phyloP scores from a whole-genome alignment of 371 early-diverging fungal genomes.

The Rhizomucor miehei region DNA sequence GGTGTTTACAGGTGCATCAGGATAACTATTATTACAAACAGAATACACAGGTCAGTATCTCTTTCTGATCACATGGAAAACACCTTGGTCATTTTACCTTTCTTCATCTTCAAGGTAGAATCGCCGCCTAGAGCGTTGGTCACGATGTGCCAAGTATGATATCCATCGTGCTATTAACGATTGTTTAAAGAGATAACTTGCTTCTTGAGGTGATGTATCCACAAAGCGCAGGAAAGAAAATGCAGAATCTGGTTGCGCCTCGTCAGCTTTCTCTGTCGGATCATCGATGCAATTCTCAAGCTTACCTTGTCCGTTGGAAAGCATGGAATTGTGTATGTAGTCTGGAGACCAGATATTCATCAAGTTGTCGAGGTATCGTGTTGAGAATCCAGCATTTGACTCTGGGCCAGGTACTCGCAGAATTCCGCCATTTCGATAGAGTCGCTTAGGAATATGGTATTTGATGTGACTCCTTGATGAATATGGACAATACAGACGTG shows the following conservation, averaged over 20 bases:
- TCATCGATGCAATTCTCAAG: neutral
- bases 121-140: slow-evolving; percentile 36
- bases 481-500: slow-evolving; percentile 56
- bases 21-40: slow-evolving; percentile 18
- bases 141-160: slow-evolving; percentile 38
- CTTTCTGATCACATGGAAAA: too few relatives aligned
- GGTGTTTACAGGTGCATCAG: slow-evolving; percentile 34
- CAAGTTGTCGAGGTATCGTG: slow-evolving; percentile 49
- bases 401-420: slow-evolving; percentile 43
- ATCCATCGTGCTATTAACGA: slow-evolving; percentile 52
- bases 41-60: too few relatives aligned
- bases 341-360: slow-evolving; percentile 59
- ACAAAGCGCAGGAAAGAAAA: slow-evolving; percentile 67
- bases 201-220: slow-evolving; percentile 54
- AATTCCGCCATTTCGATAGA: slow-evolving; percentile 67
- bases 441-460: slow-evolving; percentile 62
- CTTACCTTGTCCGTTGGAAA: slow-evolving; percentile 26
- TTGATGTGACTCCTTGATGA: slow-evolving; percentile 61
- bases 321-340: slow-evolving; percentile 51
- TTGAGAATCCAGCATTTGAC: slow-evolving; percentile 49
- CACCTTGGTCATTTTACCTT: too few relatives aligned
- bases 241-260: slow-evolving; percentile 22
- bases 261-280: neutral
- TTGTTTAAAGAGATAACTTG: slow-evolving; percentile 49
- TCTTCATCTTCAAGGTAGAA: slow-evolving; percentile 25